Evolutionary conservation across 1,284 basidiomycete genomes (phyloP).

Genomic region (Hymenochaete sp.): DNA sequence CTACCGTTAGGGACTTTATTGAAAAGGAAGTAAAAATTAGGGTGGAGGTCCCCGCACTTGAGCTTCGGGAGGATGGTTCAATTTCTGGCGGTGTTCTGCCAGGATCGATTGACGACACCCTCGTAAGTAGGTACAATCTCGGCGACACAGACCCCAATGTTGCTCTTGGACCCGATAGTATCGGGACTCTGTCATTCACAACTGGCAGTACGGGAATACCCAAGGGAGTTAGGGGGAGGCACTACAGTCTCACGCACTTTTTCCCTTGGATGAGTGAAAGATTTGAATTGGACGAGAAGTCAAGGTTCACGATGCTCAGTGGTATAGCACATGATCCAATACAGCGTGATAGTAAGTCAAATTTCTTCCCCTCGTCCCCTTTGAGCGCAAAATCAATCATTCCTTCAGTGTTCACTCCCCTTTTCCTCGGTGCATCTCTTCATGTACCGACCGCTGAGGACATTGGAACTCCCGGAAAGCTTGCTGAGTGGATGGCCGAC

Average conservation of each 20-base stretch:
- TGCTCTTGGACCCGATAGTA: slow-evolving; percentile 85
- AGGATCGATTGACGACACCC: slow-evolving; percentile 36
- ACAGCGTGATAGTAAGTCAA: slow-evolving; percentile 85
- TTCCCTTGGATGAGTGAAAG: slow-evolving; percentile 99
- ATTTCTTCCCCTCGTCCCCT: too few species aligned
- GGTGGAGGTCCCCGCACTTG: slow-evolving; percentile 88
- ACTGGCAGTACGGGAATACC: slow-evolving; percentile 97
- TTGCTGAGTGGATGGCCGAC: slow-evolving; percentile 98
- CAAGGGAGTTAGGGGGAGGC: slow-evolving; percentile 93
- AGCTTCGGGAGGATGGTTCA: slow-evolving; percentile 55
- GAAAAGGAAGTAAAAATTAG: slow-evolving; percentile 76
- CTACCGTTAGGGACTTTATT: slow-evolving; percentile 83
- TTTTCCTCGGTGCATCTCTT: slow-evolving; percentile 94
- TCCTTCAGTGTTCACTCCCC: slow-evolving; percentile 85
- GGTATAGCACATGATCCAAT: slow-evolving; percentile 99
- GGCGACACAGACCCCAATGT: slow-evolving; percentile 72
- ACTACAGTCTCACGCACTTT: slow-evolving; percentile 97
- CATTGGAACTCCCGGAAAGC: slow-evolving; percentile 92
- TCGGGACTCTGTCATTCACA: slow-evolving; percentile 95
- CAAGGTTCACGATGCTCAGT: slow-evolving; percentile 97
- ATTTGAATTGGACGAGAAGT: slow-evolving; percentile 70
- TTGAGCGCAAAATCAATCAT: neutral
- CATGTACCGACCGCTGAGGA: slow-evolving; percentile 97
- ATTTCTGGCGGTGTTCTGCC: slow-evolving; percentile 56
- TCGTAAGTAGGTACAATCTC: slow-evolving; percentile 44